Evolutionary conservation across 2,329 filamentous ascomycete genomes (phyloP).

Genomic region (Colletotrichum cuscutae): DNA sequence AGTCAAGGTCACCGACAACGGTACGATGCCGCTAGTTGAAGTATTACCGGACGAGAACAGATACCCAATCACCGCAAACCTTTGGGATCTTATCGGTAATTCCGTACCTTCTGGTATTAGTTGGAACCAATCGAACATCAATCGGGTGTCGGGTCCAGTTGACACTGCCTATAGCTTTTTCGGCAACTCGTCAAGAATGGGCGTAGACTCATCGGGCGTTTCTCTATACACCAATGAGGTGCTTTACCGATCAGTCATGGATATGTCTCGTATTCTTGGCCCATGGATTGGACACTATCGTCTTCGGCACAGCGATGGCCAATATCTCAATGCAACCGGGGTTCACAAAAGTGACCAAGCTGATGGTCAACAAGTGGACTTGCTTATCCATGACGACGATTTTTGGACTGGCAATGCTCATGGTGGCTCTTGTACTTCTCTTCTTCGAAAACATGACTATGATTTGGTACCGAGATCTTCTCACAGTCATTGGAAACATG

Average conservation of each 20-base stretch:
- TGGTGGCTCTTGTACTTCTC: background rate
- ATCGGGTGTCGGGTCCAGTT: too few species aligned
- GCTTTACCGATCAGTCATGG: background rate
- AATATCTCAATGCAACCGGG: too few species aligned
- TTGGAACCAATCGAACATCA: too few species aligned
- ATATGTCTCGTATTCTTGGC: background rate
- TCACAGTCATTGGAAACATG: slow-evolving; percentile 7
- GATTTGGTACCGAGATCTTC: slow-evolving; percentile 16
- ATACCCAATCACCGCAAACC: background rate
- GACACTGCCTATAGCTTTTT: too few species aligned
- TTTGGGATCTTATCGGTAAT: background rate
- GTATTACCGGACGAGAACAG: background rate
- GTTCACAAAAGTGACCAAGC: too few species aligned
- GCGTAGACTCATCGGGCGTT: too few species aligned
- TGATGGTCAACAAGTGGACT: background rate
- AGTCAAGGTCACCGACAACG: slow-evolving; percentile 4
- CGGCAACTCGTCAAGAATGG: too few species aligned
- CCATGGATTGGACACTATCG: slow-evolving; percentile 9
- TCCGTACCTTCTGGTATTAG: too few species aligned
- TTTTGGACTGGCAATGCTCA: background rate
- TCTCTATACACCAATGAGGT: slow-evolving; percentile 5
- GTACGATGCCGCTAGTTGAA: background rate
- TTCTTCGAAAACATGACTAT: background rate
- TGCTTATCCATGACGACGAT: slow-evolving; percentile 2
- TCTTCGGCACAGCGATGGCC: background rate